Evolutionary conservation across 352 stramenopile genomes (phyloP).

Genomic region (Chrysophaeum taylorii): DNA sequence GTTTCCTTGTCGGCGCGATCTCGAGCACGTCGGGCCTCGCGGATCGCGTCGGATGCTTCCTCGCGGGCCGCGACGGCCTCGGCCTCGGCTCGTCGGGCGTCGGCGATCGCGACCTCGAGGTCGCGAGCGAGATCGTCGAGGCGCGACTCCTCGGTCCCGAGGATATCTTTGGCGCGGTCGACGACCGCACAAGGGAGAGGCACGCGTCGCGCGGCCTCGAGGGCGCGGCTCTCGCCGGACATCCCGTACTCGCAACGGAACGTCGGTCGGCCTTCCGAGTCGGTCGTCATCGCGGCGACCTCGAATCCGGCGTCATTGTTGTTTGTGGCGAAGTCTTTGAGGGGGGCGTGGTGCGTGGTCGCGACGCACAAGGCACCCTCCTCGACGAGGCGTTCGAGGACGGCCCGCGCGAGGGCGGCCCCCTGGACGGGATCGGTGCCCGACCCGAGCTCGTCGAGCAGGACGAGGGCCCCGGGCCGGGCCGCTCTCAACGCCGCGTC

Average conservation of each 20-base stretch:
- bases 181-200: conserved; percentile 46
- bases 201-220: conserved; percentile 46
- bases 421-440: conserved; percentile 65
- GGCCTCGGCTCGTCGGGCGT: neutral
- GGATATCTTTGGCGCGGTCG: conserved; percentile 45
- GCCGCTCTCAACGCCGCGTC: conserved; percentile 23
- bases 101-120: conserved; percentile 35
- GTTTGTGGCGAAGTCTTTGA: conserved; percentile 58
- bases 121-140: conserved; percentile 48
- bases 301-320: conserved; percentile 47
- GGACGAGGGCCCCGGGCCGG: conserved; percentile 41
- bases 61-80: neutral
- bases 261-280: conserved; percentile 47
- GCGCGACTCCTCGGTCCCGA: conserved; percentile 50
- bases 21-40: neutral
- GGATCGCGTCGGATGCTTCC: neutral
- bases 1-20: conserved; percentile 36
- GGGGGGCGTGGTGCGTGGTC: conserved; percentile 62
- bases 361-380: conserved; percentile 50
- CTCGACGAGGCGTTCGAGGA: conserved; percentile 55
- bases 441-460: conserved; percentile 67
- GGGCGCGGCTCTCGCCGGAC: conserved; percentile 60
- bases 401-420: conserved; percentile 55
- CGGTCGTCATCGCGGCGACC: conserved; percentile 60
- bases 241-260: conserved; percentile 55